phyloP scores from a whole-genome alignment of 768 basidiomycete species.

The Tylopilus vinaceipallidus region DNA sequence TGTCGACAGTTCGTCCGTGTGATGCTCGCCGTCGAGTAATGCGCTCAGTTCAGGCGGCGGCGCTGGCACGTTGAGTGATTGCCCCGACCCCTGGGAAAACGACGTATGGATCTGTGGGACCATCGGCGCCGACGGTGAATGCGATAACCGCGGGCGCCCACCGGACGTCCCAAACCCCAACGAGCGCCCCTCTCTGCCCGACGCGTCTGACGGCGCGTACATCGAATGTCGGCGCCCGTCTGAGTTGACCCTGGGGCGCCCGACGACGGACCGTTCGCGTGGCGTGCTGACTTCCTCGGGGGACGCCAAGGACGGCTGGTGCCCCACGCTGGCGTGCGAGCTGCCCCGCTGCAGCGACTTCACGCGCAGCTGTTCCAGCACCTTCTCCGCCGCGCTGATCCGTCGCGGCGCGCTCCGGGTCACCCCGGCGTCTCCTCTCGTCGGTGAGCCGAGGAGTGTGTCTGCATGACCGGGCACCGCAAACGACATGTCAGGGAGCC shows the following conservation, averaged over 20 bases:
- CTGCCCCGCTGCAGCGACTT: constrained; percentile 52
- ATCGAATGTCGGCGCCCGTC: constrained; percentile 27
- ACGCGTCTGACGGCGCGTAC: constrained; percentile 24
- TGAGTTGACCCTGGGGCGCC: constrained; percentile 29
- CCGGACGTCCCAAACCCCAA: constrained; percentile 27
- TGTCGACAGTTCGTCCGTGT: constrained; percentile 87
- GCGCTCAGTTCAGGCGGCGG: constrained; percentile 54
- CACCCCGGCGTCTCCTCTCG: constrained; percentile 35
- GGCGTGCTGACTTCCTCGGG: constrained; percentile 14
- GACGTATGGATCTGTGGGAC: constrained; percentile 32
- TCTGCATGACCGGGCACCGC: constrained; percentile 20
- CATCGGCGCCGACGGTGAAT: constrained; percentile 59
- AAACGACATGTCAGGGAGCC: constrained; percentile 20
- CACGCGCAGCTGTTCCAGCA: constrained; percentile 61
- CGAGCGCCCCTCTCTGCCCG: constrained; percentile 21
- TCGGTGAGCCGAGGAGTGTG: constrained; percentile 25
- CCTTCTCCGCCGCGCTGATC: constrained; percentile 66
- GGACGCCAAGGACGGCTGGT: constrained; percentile 17
- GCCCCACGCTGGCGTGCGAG: constrained; percentile 10
- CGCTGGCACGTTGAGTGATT: constrained; percentile 16
- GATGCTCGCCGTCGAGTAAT: constrained; percentile 84
- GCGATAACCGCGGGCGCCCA: constrained; percentile 48
- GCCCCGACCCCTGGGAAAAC: constrained; percentile 25
- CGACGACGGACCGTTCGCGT: constrained; percentile 20
- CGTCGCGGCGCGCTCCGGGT: constrained; percentile 38